phyloP scores from a whole-genome alignment of 306 rosid species.

The Hippophae rhamnoides region DNA sequence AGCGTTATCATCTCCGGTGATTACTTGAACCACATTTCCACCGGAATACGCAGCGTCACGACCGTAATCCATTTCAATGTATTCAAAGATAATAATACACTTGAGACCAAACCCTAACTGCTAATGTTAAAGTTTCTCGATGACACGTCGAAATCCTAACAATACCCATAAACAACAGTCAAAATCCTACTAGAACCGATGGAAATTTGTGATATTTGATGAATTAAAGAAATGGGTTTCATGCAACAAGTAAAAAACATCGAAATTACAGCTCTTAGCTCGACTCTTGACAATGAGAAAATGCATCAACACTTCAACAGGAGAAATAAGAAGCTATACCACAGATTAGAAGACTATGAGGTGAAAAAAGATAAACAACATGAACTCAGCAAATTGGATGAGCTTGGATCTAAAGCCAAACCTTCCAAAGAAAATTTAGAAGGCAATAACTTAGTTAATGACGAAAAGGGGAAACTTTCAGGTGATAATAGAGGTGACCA shows the following conservation, averaged over 20 bases:
- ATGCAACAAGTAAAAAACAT: slow-evolving; percentile 1
- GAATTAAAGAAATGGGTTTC: slow-evolving; percentile 12
- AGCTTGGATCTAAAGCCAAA: slow-evolving; percentile 23
- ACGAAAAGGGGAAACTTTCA: slow-evolving; percentile 4
- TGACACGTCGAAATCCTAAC: not conserved
- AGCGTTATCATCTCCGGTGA: slow-evolving; percentile 35
- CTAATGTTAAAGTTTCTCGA: not conserved
- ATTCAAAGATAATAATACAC: not conserved
- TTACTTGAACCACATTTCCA: slow-evolving; percentile 70
- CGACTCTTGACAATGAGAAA: not conserved
- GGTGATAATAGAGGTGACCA: slow-evolving; percentile 4
- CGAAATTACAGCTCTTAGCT: slow-evolving; percentile 3
- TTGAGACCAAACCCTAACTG: slow-evolving; percentile 25
- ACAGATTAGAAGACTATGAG: slow-evolving; percentile 11
- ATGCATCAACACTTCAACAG: no score
- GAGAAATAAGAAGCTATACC: not conserved
- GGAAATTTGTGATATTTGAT: slow-evolving; percentile 1
- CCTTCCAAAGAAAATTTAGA: slow-evolving; percentile 3
- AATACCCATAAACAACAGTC: slow-evolving; percentile 16
- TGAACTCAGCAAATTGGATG: slow-evolving; percentile 18
- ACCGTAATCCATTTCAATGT: slow-evolving; percentile 47
- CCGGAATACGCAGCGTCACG: slow-evolving; percentile 27
- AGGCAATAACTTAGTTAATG: slow-evolving; percentile 1
- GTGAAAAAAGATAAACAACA: not conserved
- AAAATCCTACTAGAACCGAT: slow-evolving; percentile 2